Evolutionary conservation across 257 asterid species (phyloP).

Genomic region (Plantago major): DNA sequence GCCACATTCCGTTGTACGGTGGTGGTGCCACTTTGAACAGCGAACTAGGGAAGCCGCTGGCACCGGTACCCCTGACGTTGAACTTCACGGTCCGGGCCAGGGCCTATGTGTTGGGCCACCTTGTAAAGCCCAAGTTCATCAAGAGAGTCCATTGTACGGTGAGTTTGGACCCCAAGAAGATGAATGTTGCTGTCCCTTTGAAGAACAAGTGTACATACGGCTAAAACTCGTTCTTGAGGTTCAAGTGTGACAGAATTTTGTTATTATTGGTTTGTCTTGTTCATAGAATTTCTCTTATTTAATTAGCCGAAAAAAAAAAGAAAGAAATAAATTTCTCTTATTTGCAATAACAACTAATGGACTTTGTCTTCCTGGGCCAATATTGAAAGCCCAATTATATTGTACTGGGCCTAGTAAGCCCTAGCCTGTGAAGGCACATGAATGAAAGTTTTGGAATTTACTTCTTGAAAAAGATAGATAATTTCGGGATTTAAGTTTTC

Average conservation of each 20-base stretch:
- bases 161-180: slow-evolving; percentile 57
- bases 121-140: slow-evolving; percentile 70
- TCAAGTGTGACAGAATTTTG: not conserved
- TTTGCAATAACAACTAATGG: not conserved
- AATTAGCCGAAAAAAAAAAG: too few relatives aligned
- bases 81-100: slow-evolving; percentile 58
- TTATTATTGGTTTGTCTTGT: not conserved
- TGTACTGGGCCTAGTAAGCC: not conserved
- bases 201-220: slow-evolving; percentile 54
- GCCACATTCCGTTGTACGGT: slow-evolving; percentile 66
- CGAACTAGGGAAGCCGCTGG: slow-evolving; percentile 45
- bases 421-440: not conserved
- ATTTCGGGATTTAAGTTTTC: too few relatives aligned
- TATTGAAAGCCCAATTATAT: not conserved
- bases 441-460: slow-evolving; percentile 6
- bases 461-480: too few relatives aligned
- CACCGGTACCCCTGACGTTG: slow-evolving; percentile 53
- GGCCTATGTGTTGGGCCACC: slow-evolving; percentile 75
- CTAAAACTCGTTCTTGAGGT: not conserved
- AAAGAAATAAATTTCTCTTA: too few relatives aligned
- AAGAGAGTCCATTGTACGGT: slow-evolving; percentile 52
- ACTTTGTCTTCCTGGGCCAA: not conserved
- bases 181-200: slow-evolving; percentile 51
- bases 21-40: slow-evolving; percentile 67
- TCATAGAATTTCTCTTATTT: not conserved